Conservation (phyloP, 257 asterid genomes). For the Nicotiana benthamiana region DNA sequence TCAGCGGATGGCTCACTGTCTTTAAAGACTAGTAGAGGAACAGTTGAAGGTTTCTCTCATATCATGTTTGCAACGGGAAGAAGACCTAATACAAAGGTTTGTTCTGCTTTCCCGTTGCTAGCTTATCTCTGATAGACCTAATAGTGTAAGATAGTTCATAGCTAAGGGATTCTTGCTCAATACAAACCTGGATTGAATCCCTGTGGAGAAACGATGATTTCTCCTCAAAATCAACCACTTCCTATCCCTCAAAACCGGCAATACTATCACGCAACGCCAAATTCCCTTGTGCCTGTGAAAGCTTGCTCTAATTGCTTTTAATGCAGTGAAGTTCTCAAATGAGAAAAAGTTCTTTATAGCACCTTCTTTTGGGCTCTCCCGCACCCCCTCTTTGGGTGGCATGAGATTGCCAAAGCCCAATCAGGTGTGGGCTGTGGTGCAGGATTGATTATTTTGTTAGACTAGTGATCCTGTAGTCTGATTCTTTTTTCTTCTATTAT, state of each 20-base stretch:
- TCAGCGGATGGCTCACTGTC: constrained; percentile 74
- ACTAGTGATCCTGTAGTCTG: not conserved
- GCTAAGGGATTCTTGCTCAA: not conserved
- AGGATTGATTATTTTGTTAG: not conserved
- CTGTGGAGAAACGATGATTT: not conserved
- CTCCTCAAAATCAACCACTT: not conserved
- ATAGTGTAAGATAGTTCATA: not conserved
- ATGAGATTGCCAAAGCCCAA: not conserved
- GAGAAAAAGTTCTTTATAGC: not conserved
- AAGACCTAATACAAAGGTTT: constrained; percentile 74
- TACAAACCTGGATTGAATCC: not conserved
- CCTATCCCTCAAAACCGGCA: not conserved
- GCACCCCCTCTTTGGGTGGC: not conserved
- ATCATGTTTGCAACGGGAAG: constrained; percentile 98
- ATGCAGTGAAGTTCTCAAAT: not conserved
- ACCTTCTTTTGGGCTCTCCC: not conserved
- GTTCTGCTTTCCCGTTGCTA: not conserved
- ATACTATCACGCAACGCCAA: not conserved
- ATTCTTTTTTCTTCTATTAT: not conserved
- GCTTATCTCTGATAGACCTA: not conserved
- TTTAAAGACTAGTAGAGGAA: constrained; percentile 81
- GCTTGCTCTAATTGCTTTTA: not conserved
- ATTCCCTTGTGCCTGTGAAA: not conserved
- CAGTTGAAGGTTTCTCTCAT: constrained; percentile 80
- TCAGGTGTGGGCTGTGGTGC: not conserved